These are phyloP conservation scores for Mycena maculata DNA, from an alignment of 768 basidiomycete species.

Conservation along the genomic window DNA sequence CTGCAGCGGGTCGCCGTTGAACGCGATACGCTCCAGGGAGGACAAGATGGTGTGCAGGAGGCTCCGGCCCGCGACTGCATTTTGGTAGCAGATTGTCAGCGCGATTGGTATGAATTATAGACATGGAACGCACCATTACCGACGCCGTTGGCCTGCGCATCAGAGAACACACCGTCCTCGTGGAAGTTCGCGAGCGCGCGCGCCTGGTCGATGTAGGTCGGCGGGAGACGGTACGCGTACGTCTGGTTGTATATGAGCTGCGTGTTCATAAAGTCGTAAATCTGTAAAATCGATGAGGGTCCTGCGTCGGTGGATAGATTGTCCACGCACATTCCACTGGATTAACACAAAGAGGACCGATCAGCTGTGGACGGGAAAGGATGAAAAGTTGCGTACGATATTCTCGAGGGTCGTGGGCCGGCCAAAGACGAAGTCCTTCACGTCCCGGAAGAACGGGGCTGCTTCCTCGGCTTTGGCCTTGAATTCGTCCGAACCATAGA, in stretches of 20 bases:
- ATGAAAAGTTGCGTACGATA: conserved; percentile 57
- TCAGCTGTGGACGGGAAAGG: not conserved
- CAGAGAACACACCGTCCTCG: conserved; percentile 81
- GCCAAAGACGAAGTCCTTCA: conserved; percentile 80
- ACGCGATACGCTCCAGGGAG: conserved; percentile 82
- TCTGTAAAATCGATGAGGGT: conserved; percentile 49
- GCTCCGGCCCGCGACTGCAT: conserved; percentile 83
- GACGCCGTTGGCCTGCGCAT: conserved; percentile 68
- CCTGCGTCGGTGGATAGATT: not conserved
- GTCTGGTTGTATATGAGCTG: conserved; percentile 86
- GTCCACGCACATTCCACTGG: conserved; percentile 79
- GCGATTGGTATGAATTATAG: not conserved
- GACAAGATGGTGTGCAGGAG: conserved; percentile 76
- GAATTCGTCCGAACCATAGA: conserved; percentile 75
- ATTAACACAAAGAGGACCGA: conserved; percentile 18
- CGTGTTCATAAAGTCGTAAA: conserved; percentile 83
- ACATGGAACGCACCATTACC: conserved; percentile 74
- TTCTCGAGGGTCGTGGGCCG: conserved; percentile 75
- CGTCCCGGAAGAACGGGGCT: conserved; percentile 70
- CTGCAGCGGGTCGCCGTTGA: conserved; percentile 82
- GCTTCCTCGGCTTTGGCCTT: conserved; percentile 68
- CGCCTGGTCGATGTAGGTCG: conserved; percentile 77
- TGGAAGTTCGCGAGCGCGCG: conserved; percentile 83
- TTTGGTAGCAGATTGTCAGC: not conserved
- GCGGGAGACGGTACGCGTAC: conserved; percentile 81